Conservation (phyloP, 805 yeast species). For the Saturnispora serradocipensis region DNA sequence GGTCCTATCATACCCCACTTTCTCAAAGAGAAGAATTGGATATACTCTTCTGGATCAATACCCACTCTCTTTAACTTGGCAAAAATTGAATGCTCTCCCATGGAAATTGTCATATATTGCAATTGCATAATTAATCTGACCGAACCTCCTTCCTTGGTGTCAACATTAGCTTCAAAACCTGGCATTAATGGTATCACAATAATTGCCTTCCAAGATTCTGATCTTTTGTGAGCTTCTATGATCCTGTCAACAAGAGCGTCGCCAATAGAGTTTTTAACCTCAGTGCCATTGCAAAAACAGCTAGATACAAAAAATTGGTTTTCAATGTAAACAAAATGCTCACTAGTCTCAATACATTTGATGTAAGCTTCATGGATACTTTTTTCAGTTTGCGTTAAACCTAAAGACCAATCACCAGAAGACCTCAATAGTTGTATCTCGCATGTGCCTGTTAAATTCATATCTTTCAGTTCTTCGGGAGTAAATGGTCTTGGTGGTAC, state of each 20-base stretch:
- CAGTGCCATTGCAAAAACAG: conserved; percentile 76
- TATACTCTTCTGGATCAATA: conserved; percentile 82
- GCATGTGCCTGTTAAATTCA: conserved; percentile 72
- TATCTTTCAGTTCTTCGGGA: conserved; percentile 52
- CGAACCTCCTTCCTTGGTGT: conserved; percentile 88
- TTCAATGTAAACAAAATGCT: conserved; percentile 89
- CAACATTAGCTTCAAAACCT: conserved; percentile 91
- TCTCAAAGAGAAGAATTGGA: conserved; percentile 83
- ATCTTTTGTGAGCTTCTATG: conserved; percentile 72
- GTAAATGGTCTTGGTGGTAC: conserved; percentile 89
- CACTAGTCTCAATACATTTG: conserved; percentile 82
- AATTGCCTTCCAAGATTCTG: conserved; percentile 79
- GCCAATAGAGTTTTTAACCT: conserved; percentile 81
- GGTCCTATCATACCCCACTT: conserved; percentile 94
- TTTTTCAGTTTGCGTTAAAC: conserved; percentile 73
- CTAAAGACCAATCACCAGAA: conserved; percentile 88
- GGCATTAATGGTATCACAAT: conserved; percentile 95
- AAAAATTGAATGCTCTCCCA: conserved; percentile 83
- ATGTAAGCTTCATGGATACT: conserved; percentile 91
- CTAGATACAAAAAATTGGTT: conserved; percentile 92
- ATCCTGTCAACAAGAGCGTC: conserved; percentile 97
- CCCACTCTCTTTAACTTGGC: conserved; percentile 71
- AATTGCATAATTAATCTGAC: conserved; percentile 94
- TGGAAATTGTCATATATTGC: conserved; percentile 85
- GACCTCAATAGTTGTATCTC: conserved; percentile 88